Base-by-base conservation (phyloP, 129 eudicot species). In the Smallanthus sonchifolius region DNA sequence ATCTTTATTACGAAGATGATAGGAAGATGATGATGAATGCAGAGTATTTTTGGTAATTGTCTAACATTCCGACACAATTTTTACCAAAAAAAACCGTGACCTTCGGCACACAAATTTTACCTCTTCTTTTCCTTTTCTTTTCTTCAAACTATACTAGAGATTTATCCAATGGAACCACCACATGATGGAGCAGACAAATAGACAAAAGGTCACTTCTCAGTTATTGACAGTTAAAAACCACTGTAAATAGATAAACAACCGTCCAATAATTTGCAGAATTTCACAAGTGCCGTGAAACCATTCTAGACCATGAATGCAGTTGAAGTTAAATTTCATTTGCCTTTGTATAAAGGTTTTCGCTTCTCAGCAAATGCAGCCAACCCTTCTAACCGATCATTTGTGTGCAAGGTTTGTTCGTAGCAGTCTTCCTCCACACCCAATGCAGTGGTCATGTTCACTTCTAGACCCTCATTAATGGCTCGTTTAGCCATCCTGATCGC, bases 331-430 rank as follows among this genome's bases (percentile, higher is more conserved):
- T 34, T 61, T 87, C 82, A 92, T 72, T 90, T 81, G 35, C 99
- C 99, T 55, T 35, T 81, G 70, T 95, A 95, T 63, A 40, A 62
- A 19, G 99, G 97, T 77, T 85, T 85, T 42, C 99, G 85, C 73
- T 86, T 95, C 84, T 91, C 99, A 44, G 94, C 92, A 71, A 95
- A 95, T 70, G 99, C 97, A 0, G 88, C 91, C 48, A 95, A 74
- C 49, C 99, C 99, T 86, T 95, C 99, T 75, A 91, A 76, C 17
- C 99, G 89, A 73, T 95, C 99, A 15, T 84, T 84, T 6, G 99
- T 88, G 80, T 88, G 74, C 81, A 95, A 39, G 8, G 80, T 69
- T 47, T 88, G 83, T 70, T 82, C 87, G 63, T 95, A 91, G 83
- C 99, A 95, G 6, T 95, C 94, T 83, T 87, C 89, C 70, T 95